Conservation (phyloP, 2,329 filamentous ascomycete genomes). For the Laburnicola sp. region DNA sequence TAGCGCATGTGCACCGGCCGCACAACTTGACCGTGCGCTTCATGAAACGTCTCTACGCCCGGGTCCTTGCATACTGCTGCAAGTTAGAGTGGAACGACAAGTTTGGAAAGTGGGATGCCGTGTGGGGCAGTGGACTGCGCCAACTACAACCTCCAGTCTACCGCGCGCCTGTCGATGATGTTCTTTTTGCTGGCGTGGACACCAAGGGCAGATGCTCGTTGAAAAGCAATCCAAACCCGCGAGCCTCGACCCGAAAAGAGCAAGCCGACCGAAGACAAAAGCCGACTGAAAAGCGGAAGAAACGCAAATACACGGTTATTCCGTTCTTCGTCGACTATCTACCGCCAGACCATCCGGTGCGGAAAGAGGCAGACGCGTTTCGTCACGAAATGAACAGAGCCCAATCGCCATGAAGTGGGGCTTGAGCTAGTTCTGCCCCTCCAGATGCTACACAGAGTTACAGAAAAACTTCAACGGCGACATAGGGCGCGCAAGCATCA, state of each 20-base stretch:
- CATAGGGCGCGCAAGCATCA: constrained; percentile 4
- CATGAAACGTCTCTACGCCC: constrained; percentile 52
- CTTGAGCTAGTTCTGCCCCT: constrained; percentile 2
- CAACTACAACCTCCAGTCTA: constrained; percentile 17
- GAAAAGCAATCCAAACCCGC: constrained; percentile 5
- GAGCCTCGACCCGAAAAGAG: background rate
- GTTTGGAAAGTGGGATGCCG: constrained; percentile 28
- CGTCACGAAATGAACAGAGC: background rate
- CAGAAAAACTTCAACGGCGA: background rate
- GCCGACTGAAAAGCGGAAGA: constrained; percentile 19
- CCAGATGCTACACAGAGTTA: background rate
- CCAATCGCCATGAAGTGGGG: constrained; percentile 3
- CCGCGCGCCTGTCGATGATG: constrained; percentile 20
- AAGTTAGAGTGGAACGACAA: constrained; percentile 45
- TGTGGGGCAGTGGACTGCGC: constrained; percentile 29
- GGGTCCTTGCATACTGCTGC: constrained; percentile 48
- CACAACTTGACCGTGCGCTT: constrained; percentile 48
- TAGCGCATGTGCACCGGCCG: constrained; percentile 27
- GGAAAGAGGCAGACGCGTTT: constrained; percentile 21
- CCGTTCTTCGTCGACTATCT: constrained; percentile 31
- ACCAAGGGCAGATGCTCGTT: constrained; percentile 14
- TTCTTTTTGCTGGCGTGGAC: constrained; percentile 38
- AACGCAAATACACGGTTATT: constrained; percentile 22
- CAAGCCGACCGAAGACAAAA: background rate
- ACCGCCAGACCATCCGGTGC: constrained; percentile 21